These are phyloP conservation scores for Leavenworthia alabamica DNA, from an alignment of 345 rosid species.

Conservation along the genomic window DNA sequence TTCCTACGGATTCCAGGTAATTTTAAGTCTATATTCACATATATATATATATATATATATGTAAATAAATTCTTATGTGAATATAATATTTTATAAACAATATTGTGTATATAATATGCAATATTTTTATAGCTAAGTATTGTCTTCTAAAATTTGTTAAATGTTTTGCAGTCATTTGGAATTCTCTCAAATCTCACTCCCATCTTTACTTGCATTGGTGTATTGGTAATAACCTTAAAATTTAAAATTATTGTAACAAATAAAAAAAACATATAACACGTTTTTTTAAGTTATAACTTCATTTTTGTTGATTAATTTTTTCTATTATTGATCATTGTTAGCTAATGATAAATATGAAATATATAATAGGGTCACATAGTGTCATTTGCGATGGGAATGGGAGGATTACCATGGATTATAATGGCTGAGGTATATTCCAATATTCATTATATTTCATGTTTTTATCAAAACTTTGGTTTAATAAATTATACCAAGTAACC, in stretches of 20 bases:
- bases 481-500: background rate
- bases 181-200: conserved; percentile 27
- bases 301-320: background rate
- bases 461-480: background rate
- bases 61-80: background rate
- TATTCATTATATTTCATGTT: background rate
- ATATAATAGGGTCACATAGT: conserved; percentile 35
- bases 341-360: background rate
- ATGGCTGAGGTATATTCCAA: conserved; percentile 54
- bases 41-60: background rate
- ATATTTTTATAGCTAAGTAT: background rate
- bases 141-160: background rate
- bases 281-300: background rate
- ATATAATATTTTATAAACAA: background rate
- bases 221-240: conserved; percentile 13
- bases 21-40: background rate
- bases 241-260: background rate
- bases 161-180: conserved; percentile 22
- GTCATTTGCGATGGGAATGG: conserved; percentile 39
- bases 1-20: conserved; percentile 42
- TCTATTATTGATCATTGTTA: background rate
- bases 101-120: background rate
- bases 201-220: conserved; percentile 28
- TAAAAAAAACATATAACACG: background rate
- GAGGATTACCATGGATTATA: conserved; percentile 48